phyloP scores from a whole-genome alignment of 1,284 basidiomycete species.

The Papiliotrema terrestris region DNA sequence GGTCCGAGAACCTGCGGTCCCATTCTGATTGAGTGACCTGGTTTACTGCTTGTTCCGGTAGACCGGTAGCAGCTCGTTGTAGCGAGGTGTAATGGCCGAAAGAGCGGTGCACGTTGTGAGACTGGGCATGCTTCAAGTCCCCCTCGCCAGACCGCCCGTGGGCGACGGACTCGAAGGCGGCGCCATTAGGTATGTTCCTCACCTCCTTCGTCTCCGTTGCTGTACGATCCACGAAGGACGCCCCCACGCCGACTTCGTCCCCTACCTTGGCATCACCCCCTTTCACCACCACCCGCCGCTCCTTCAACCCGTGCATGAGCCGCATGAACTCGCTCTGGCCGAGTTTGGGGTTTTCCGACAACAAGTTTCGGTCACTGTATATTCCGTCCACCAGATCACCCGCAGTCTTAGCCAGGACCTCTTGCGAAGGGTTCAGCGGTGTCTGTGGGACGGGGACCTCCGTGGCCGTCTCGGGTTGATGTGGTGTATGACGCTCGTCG shows the following conservation, averaged over 20 bases:
- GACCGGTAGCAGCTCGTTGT: background rate
- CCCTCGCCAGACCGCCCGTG: background rate
- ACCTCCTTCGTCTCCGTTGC: conserved; percentile 2
- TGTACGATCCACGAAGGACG: conserved; percentile 39
- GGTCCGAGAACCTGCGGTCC: conserved; percentile 39
- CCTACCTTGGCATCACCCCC: conserved; percentile 47
- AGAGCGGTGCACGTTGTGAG: background rate
- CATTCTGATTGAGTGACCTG: conserved; percentile 15
- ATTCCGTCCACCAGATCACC: conserved; percentile 67
- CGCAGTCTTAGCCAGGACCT: conserved; percentile 72
- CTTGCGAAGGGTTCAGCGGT: conserved; percentile 49
- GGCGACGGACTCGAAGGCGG: background rate
- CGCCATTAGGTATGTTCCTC: conserved; percentile 15
- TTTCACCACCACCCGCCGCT: conserved; percentile 76
- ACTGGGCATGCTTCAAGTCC: background rate
- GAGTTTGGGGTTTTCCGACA: conserved; percentile 75
- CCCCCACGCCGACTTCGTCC: conserved; percentile 42
- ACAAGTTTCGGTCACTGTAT: conserved; percentile 41
- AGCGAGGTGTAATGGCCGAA: conserved; percentile 7
- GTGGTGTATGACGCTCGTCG: background rate
- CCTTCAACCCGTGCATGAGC: conserved; percentile 79
- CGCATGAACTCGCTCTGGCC: conserved; percentile 81
- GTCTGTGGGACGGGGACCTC: too few species aligned
- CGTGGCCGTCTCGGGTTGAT: background rate
- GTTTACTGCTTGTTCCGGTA: background rate